Evolutionary conservation across 805 yeast genomes (phyloP), one percentile per base, ranked within the genome.

Genomic region (Nakazawaea wyomingensis): DNA sequence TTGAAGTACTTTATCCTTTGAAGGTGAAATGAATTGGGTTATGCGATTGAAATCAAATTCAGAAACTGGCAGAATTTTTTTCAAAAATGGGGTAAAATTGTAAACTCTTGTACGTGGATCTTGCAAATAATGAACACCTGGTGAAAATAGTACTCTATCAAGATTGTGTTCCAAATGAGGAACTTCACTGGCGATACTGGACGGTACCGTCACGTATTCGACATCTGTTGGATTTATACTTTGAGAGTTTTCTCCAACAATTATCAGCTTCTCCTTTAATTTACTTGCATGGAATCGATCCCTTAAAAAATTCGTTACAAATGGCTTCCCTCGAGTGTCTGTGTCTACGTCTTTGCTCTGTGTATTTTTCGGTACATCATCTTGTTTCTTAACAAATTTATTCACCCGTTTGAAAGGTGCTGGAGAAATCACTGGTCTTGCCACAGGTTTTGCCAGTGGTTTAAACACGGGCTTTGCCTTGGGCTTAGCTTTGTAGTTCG

Each of bases 31-130:
- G 53, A 82, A 90, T 4, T 65, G 61, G 1, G 78, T 62, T 21
- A 85, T 61, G 30, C 71, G 64, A 26, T 73, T 69, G 54, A 80
- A 80, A 54, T 85, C 78, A 51, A 87, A 82, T 30, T 85, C 82
- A 20, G 77, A 72, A 26, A 83, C 71, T 4, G 78, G 69, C 48
- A 83, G 74, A 19, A 90, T 76, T 8, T 71, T 57, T 48, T 74
- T 73, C 34, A 91, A 63, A 43, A 64, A 68, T 2, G 82, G 78
- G 7, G 78, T 65, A 57, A 85, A 89, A 57, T 88, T 86, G 60
- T 71, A 80, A 2, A 79, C 80, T 37, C 80, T 69, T 0, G 95
- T 78, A 46, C 96, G 69, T 16, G 89, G 82, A 61, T 90, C 96
- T 54, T 78, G 79, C 26, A 85, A 60, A 47, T 74, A 81, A 51